A percentile compares a stretch with the other conserved stretches of the same genome.
Evolutionary conservation across 2,329 filamentous ascomycete genomes (phyloP).

Genomic region (Samsoniella hepiali): DNA sequence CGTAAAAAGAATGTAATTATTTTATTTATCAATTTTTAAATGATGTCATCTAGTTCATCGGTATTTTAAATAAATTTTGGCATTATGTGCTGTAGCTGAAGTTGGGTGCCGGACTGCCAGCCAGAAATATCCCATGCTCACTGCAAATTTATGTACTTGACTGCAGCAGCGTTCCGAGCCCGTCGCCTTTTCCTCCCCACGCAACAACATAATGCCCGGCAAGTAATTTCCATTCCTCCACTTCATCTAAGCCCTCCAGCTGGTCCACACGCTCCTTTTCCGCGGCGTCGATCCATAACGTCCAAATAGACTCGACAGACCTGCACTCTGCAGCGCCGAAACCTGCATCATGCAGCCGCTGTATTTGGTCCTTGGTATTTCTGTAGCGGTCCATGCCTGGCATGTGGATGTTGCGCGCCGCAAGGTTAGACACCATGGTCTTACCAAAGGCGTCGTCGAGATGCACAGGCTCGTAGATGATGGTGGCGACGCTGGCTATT

Average conservation of each 20-base stretch:
- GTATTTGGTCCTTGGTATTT: conserved; percentile 63
- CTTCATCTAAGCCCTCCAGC: conserved; percentile 86
- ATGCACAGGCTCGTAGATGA: conserved; percentile 87
- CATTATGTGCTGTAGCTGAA: not conserved
- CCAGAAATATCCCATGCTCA: not conserved
- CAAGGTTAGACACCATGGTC: conserved; percentile 90
- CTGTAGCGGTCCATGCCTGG: conserved; percentile 76
- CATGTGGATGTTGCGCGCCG: conserved; percentile 75
- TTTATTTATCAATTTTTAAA: no score
- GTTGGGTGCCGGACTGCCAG: no score
- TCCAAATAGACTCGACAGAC: conserved; percentile 63
- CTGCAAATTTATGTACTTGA: not conserved
- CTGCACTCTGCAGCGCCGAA: conserved; percentile 49
- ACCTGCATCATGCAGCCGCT: conserved; percentile 63
- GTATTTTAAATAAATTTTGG: no score
- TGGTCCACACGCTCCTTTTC: conserved; percentile 78
- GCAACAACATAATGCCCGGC: conserved; percentile 85
- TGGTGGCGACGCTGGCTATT: conserved; percentile 51
- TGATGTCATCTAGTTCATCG: no score
- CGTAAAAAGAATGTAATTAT: no score
- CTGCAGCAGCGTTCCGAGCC: conserved; percentile 25
- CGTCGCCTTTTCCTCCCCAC: conserved; percentile 73
- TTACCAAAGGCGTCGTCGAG: conserved; percentile 83
- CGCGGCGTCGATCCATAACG: conserved; percentile 62
- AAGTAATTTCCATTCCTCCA: conserved; percentile 89